Percentiles rank a stretch among this genome's conserved stretches.
These are phyloP conservation scores for Pholiota adiposa DNA, from an alignment of 1,284 basidiomycete genomes.

Conservation along the genomic window DNA sequence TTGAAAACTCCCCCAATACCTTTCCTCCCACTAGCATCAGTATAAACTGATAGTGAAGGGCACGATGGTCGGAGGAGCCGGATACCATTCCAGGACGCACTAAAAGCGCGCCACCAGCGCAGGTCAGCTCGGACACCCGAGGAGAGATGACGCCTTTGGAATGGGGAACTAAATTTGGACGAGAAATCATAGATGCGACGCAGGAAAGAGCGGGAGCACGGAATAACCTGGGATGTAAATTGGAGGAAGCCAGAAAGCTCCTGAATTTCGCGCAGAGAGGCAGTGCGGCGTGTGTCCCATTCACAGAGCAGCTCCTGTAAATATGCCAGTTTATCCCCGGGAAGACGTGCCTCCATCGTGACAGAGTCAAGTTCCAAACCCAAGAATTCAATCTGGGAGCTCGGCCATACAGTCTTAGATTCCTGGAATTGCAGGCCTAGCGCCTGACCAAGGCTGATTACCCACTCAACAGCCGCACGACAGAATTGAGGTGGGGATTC, in stretches of 20 bases:
- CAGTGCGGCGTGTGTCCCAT: slow-evolving; percentile 14
- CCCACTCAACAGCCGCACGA: slow-evolving; percentile 27
- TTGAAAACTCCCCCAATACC: not conserved
- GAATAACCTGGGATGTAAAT: slow-evolving; percentile 37
- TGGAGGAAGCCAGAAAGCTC: slow-evolving; percentile 27
- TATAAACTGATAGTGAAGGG: not conserved
- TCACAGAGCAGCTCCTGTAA: slow-evolving; percentile 19
- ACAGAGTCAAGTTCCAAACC: slow-evolving; percentile 35
- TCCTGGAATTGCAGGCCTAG: slow-evolving; percentile 33
- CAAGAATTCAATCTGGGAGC: slow-evolving; percentile 31
- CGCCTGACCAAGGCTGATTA: slow-evolving; percentile 23
- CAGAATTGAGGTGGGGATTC: not conserved
- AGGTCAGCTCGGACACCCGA: not conserved
- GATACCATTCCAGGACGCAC: not conserved
- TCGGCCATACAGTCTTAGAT: slow-evolving; percentile 30
- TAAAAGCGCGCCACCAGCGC: no score
- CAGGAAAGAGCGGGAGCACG: no score
- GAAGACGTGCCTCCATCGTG: slow-evolving; percentile 35
- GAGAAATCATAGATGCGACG: slow-evolving; percentile 31
- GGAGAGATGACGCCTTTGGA: not conserved
- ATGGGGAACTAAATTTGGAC: slow-evolving; percentile 27
- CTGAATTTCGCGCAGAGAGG: no score
- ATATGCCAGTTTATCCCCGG: slow-evolving; percentile 27
- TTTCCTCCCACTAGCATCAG: not conserved
- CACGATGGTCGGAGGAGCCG: not conserved